These are phyloP conservation scores for Boletellus ananas DNA, from an alignment of 768 basidiomycete genomes.

Conservation along the genomic window DNA sequence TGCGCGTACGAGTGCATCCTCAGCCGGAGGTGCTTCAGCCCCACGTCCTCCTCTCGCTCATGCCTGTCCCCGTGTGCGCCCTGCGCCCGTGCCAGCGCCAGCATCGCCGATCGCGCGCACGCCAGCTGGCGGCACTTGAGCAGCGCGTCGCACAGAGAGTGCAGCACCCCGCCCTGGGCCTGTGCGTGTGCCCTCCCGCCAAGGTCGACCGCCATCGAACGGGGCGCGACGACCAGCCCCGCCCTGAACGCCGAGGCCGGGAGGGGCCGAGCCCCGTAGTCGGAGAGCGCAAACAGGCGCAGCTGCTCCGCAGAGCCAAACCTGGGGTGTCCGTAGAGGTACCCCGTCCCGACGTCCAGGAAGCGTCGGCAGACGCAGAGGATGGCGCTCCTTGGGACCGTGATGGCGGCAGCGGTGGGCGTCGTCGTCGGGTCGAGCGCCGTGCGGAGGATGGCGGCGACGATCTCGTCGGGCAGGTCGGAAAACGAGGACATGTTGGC, in stretches of 20 bases:
- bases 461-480: slow-evolving; percentile 23
- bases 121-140: slow-evolving; percentile 19
- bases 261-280: neutral
- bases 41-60: neutral
- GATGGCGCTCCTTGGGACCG: slow-evolving; percentile 16
- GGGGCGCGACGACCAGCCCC: slow-evolving; percentile 22
- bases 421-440: slow-evolving; percentile 7
- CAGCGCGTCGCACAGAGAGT: slow-evolving; percentile 25
- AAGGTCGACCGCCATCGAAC: slow-evolving; percentile 26
- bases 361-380: slow-evolving; percentile 23
- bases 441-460: slow-evolving; percentile 13
- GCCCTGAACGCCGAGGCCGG: too few species aligned
- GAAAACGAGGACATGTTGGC: neutral
- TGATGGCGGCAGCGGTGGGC: neutral
- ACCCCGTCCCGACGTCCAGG: slow-evolving; percentile 12
- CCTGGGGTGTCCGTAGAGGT: slow-evolving; percentile 25
- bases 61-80: too few species aligned
- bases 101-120: neutral
- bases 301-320: slow-evolving; percentile 26
- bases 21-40: slow-evolving; percentile 33
- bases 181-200: slow-evolving; percentile 23
- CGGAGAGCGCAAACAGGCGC: slow-evolving; percentile 9
- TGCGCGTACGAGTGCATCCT: slow-evolving; percentile 38
- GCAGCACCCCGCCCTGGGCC: slow-evolving; percentile 21
- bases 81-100: too few species aligned